These are phyloP conservation scores for Phytopythium mirpurense DNA, from an alignment of 352 stramenopile genomes.

Conservation along the genomic window DNA sequence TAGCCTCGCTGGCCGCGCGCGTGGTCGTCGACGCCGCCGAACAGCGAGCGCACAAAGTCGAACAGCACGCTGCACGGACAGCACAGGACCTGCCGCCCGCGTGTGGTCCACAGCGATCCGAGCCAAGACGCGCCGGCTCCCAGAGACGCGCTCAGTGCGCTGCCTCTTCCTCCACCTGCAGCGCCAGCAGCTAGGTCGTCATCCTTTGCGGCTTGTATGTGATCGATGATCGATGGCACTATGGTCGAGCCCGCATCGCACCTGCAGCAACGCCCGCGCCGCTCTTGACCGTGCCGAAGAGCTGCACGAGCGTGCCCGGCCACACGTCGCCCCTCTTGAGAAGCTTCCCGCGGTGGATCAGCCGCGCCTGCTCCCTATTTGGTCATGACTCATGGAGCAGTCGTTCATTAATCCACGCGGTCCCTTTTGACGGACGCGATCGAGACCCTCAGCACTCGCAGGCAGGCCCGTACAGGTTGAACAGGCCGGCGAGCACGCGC, in stretches of 20 bases:
- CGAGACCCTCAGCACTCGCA: neutral
- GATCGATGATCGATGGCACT: neutral
- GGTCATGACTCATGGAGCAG: too few species aligned
- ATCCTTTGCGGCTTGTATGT: neutral
- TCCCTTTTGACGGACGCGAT: too few species aligned
- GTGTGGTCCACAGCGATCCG: slow-evolving; percentile 30
- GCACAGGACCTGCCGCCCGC: slow-evolving; percentile 48
- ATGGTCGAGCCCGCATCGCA: neutral
- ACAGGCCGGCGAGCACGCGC: slow-evolving; percentile 52
- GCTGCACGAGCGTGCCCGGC: slow-evolving; percentile 74
- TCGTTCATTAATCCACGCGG: too few species aligned
- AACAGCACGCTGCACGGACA: slow-evolving; percentile 56
- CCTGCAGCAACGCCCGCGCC: slow-evolving; percentile 2
- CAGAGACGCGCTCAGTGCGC: slow-evolving; percentile 12
- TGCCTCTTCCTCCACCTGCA: neutral
- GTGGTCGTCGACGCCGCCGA: slow-evolving; percentile 27
- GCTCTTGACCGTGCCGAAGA: slow-evolving; percentile 66
- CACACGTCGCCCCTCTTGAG: slow-evolving; percentile 81
- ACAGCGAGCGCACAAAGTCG: slow-evolving; percentile 70
- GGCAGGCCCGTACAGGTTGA: slow-evolving; percentile 52
- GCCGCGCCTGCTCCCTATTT: slow-evolving; percentile 54
- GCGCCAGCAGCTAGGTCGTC: neutral
- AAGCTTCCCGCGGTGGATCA: slow-evolving; percentile 78
- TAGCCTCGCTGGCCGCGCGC: slow-evolving; percentile 35
- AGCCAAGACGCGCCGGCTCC: slow-evolving; percentile 18